Conservation (phyloP, 2,329 filamentous ascomycete genomes). For the Neofusicoccum laricinum region DNA sequence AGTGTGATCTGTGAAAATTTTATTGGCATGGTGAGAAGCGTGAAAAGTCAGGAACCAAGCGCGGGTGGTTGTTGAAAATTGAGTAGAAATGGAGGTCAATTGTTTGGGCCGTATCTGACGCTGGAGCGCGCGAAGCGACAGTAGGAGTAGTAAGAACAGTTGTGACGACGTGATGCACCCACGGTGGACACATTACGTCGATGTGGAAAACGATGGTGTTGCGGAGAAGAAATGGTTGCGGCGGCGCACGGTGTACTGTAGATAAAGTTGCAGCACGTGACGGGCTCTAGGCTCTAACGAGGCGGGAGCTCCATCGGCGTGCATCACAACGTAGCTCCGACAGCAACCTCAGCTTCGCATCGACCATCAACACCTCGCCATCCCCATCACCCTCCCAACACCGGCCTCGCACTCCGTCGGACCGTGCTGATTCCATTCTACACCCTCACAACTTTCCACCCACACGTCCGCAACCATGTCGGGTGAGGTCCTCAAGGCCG, state of each 20-base stretch:
- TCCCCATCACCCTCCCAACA: neutral
- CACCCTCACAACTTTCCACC: neutral
- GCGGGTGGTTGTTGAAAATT: too few relatives aligned
- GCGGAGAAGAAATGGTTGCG: neutral
- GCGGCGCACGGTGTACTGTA: neutral
- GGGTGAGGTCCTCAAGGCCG: conserved; percentile 77
- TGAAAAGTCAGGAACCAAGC: too few relatives aligned
- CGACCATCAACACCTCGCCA: neutral
- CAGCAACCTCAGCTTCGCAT: conserved; percentile 14
- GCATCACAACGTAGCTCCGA: conserved; percentile 18
- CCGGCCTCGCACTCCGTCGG: neutral
- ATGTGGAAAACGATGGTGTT: neutral
- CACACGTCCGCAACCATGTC: conserved; percentile 58
- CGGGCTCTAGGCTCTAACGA: neutral
- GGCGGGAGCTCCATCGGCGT: conserved; percentile 14
- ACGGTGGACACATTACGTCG: neutral
- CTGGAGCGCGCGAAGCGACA: too few relatives aligned
- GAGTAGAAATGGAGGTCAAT: too few relatives aligned
- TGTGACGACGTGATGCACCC: neutral
- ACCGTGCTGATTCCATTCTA: neutral
- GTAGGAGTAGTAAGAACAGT: neutral
- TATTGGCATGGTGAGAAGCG: too few relatives aligned
- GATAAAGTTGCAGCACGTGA: neutral
- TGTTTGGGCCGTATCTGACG: too few relatives aligned
- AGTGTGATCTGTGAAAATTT: too few relatives aligned